Evolutionary conservation across 768 basidiomycete genomes (phyloP), one percentile per base, ranked within the genome.

Genomic region (Austroboletus festivus): DNA sequence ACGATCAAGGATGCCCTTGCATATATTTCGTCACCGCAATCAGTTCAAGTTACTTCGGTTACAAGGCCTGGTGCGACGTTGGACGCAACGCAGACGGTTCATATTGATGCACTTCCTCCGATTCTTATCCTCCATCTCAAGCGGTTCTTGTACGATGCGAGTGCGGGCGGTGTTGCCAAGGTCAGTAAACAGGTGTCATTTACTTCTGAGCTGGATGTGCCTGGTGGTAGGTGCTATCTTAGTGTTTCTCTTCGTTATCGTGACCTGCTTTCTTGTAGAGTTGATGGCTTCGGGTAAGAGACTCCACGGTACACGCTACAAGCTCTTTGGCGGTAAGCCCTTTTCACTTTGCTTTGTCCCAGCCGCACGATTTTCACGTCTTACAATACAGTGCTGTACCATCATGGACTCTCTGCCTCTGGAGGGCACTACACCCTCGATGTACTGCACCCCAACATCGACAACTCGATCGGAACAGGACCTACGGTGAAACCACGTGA

Each of bases 351-450:
- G 7, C 12, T 15, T 2, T 6, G 3, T n/a, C 18, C 1, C 1
- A 4, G 10, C 3, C 38, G 10, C 8, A 1, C 12, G 15, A 11
- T 7, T 22, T 38, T 38, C 42, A 31, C 10, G 33, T 12, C n/a
- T n/a, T 6, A 33, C 11, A 16, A 21, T 19, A 0, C 54, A 89
- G 95, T 84, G 9, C 70, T 97, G 12, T 97, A 97, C 67, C 95
- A 99, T 65, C 94, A 99, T 56, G 95, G 95, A 2, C 73, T 76
- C 23, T 89, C 89, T 7, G 92, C 95, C 0, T 85, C 85, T 1
- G 93, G 93, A 3, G 95, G 95, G 1, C 95, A 97, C 68, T 98
- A 97, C 71, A 98, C 94, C 3, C 80, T 95, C 40, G 88, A 93
- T 58, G 87, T 94, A 10, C 72, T 94, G 2, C 85, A 90, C 56